Conservation (phyloP, 179 eudicot genomes). For the Actinidia arguta region DNA sequence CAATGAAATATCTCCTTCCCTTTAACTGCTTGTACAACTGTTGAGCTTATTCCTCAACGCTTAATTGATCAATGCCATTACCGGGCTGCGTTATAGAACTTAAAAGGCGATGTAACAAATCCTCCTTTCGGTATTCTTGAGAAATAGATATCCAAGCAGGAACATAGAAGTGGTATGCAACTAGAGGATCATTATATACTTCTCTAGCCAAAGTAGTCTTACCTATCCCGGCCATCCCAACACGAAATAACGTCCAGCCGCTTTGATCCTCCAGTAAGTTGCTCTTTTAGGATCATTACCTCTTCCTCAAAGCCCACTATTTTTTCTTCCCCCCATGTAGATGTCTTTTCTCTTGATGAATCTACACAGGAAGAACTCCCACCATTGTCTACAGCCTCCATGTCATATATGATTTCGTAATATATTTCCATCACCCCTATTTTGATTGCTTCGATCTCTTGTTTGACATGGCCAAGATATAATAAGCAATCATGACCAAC, state of each 20-base stretch:
- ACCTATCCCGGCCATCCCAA: background rate
- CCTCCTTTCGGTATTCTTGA: constrained; percentile 19
- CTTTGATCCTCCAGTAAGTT: background rate
- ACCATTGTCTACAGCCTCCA: background rate
- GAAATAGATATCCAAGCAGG: constrained; percentile 12
- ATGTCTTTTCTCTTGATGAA: background rate
- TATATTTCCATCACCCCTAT: constrained; percentile 8
- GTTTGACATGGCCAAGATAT: constrained; percentile 1
- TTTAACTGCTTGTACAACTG: background rate
- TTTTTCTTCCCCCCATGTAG: constrained; percentile 16
- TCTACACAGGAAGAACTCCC: background rate
- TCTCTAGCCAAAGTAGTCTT: background rate
- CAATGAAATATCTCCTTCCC: constrained; percentile 18
- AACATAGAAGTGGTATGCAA: background rate
- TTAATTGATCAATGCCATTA: background rate
- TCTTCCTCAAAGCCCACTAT: background rate
- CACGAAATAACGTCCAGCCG: background rate
- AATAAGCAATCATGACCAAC: background rate
- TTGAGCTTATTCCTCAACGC: background rate
- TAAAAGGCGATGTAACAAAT: constrained; percentile 18
- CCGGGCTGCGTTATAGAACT: background rate
- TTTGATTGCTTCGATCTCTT: constrained; percentile 17
- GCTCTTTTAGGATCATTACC: background rate
- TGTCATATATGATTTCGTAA: constrained; percentile 8
- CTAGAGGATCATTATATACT: background rate